Conservation (phyloP, 768 basidiomycete genomes). For the Gloeophyllum trabeum region DNA sequence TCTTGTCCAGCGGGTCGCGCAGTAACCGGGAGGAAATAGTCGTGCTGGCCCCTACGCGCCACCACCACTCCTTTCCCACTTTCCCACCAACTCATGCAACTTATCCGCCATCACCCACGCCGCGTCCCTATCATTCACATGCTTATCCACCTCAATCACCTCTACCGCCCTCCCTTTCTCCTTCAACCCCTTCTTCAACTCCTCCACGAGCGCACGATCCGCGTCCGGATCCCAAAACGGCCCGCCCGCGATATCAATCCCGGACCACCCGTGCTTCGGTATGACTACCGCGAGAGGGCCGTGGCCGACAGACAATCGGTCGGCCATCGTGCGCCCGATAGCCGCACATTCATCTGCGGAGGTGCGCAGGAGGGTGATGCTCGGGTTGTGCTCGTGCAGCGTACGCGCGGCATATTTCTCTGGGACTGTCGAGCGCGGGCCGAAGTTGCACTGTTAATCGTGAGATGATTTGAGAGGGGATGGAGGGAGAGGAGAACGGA, state of each 20-base stretch:
- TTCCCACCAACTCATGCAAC: constrained; percentile 12
- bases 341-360: constrained; percentile 12
- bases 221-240: constrained; percentile 16
- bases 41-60: too few species aligned
- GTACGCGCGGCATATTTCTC: constrained; percentile 10
- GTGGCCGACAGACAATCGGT: constrained; percentile 7
- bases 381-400: constrained; percentile 15
- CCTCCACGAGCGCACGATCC: constrained; percentile 11
- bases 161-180: constrained; percentile 4
- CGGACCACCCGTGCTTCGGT: constrained; percentile 16
- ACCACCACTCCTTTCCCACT: background rate
- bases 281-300: constrained; percentile 10
- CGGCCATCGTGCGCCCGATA: constrained; percentile 12
- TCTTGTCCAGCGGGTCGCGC: too few species aligned
- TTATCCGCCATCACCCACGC: constrained; percentile 7
- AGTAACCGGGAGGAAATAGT: too few species aligned
- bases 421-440: constrained; percentile 14
- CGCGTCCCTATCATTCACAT: constrained; percentile 17
- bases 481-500: too few species aligned
- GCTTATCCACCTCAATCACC: constrained; percentile 12
- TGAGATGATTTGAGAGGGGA: too few species aligned
- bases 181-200: constrained; percentile 9
- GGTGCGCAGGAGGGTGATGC: constrained; percentile 20
- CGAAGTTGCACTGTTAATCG: too few species aligned
- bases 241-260: constrained; percentile 12